Base-by-base conservation (phyloP, 1,139 yeast genomes). In the Sugiyamaella grinbergsii region DNA sequence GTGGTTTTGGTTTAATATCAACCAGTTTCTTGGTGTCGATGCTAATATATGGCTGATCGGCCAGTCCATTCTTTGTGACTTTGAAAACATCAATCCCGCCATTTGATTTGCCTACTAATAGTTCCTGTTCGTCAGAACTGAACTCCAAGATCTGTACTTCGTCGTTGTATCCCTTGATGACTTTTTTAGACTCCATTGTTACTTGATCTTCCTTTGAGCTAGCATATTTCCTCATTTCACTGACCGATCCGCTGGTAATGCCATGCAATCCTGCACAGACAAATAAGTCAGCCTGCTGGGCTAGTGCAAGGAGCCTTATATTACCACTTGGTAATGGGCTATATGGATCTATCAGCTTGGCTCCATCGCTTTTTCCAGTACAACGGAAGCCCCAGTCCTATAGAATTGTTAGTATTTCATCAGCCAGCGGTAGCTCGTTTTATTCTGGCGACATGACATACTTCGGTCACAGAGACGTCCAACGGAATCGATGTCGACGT, bases 311-410 rank as follows among this genome's bases (percentile, higher is more conserved):
- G 18, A 59, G 44, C 33, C 51, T 41, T 4, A 53, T 40, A 8
- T 51, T 42, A 11, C 54, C 50, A 4, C 44, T 42, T 2, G 62
- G 58, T 8, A 60, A 28, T 2, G 52, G 28, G 20, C 44, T 50
- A 22, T 55, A 56, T 6, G 55, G 47, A 7, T 60, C 58, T 5
- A 15, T 49, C 22, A 19, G 53, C 6, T 47, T 39, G 8, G 53
- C 37, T n/a, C 64, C 64, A 8, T 50, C 54, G 16, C 54, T 60
- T n/a, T 51, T 39, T 1, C 62, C 61, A 8, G 60, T 48, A 22
- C 37, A 20, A 2, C 41, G 36, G 43, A 62, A 62, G 10, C 55
- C 56, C 66, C 66, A 63, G 33, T 62, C 64, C 62, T 53, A 13
- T 8, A 29, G 16, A n/a, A 11, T 4, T 19, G 49, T 45, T 45